Conservation (phyloP, 2,329 filamentous ascomycete species). For the Nemania sp. region DNA sequence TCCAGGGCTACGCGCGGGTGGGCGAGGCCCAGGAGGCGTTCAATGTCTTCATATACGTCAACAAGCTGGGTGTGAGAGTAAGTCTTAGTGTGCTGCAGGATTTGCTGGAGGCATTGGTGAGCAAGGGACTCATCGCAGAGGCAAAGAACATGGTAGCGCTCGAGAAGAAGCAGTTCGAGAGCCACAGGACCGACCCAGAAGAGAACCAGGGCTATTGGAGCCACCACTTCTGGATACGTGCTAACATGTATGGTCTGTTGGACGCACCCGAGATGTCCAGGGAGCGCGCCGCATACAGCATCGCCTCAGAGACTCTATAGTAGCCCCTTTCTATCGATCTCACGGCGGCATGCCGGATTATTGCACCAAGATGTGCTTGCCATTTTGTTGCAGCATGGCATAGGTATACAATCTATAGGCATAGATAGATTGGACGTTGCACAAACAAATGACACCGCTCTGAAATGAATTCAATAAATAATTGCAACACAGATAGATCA, state of each 20-base stretch:
- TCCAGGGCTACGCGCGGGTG: constrained; percentile 65
- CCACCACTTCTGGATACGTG: constrained; percentile 35
- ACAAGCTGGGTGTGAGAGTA: constrained; percentile 45
- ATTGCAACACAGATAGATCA: background rate
- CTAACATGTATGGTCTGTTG: constrained; percentile 36
- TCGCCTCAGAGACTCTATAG: too few relatives aligned
- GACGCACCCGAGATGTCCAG: too few relatives aligned
- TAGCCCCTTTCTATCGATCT: too few relatives aligned
- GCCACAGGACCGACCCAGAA: constrained; percentile 10
- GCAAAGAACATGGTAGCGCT: constrained; percentile 32
- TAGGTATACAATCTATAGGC: constrained; percentile 15
- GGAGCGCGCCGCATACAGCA: too few relatives aligned
- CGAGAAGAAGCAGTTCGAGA: constrained; percentile 29
- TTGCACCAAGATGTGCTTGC: background rate
- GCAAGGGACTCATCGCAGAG: constrained; percentile 25
- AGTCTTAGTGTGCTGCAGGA: constrained; percentile 49
- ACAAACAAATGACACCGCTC: background rate
- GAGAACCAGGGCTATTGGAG: constrained; percentile 28
- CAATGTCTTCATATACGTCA: constrained; percentile 51
- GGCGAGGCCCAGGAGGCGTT: constrained; percentile 56
- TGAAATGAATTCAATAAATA: background rate
- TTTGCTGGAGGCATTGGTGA: constrained; percentile 42
- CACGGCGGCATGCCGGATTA: too few relatives aligned
- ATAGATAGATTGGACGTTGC: constrained; percentile 1
- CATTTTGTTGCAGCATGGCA: constrained; percentile 17